These are phyloP conservation scores for Blastocystis sp. DNA, from an alignment of 352 stramenopile species.

Conservation along the genomic window DNA sequence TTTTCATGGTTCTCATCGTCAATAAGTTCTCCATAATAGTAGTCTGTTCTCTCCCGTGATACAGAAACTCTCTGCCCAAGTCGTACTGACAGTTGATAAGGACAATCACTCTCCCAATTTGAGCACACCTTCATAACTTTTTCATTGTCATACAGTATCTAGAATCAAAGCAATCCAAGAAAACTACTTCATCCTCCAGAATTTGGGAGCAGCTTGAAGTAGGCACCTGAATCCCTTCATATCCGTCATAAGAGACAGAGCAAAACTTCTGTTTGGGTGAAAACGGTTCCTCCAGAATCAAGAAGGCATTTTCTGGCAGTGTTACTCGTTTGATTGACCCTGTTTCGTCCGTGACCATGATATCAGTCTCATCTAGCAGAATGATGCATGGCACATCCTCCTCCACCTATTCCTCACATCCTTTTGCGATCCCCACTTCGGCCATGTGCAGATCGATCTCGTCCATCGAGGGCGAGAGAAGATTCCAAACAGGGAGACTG, in stretches of 20 bases:
- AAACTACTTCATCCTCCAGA: background rate
- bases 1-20: background rate
- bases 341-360: background rate
- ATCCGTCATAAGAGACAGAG: background rate
- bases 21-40: background rate
- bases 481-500: background rate
- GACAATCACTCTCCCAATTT: conserved; percentile 30
- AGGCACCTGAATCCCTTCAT: background rate
- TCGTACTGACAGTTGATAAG: conserved; percentile 16
- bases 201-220: background rate
- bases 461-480: background rate
- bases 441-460: background rate
- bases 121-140: background rate
- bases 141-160: background rate
- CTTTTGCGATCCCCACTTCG: background rate
- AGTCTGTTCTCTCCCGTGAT: conserved; percentile 2
- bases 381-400: background rate
- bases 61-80: background rate
- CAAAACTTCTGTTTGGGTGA: background rate
- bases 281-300: background rate
- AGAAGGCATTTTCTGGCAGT: background rate
- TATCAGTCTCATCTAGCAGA: background rate
- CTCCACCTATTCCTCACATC: background rate
- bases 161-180: background rate
- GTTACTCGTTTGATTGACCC: background rate